These are phyloP conservation scores for Dendryphion nanum DNA, from an alignment of 2,329 filamentous ascomycete species.

Conservation along the genomic window DNA sequence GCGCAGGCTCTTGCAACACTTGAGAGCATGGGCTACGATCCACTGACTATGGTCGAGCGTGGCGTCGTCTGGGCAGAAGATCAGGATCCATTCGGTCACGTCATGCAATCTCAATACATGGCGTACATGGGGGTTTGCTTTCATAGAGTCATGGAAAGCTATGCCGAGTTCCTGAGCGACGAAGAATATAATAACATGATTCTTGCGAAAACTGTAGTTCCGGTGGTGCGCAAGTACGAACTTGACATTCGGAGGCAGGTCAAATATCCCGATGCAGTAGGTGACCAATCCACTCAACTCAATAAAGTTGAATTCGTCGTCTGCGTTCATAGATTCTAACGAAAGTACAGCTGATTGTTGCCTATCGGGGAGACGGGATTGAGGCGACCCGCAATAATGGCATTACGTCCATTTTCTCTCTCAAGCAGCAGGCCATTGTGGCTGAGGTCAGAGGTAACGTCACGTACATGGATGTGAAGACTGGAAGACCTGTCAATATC, in stretches of 20 bases:
- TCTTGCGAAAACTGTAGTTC: constrained; percentile 8
- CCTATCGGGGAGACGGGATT: constrained; percentile 10
- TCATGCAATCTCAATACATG: constrained; percentile 16
- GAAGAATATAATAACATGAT: constrained; percentile 16
- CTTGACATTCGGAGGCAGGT: constrained; percentile 14
- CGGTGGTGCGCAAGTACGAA: constrained; percentile 12
- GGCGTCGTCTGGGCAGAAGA: constrained; percentile 18
- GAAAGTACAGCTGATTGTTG: constrained; percentile 16
- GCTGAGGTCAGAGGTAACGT: constrained; percentile 12
- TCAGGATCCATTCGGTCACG: constrained; percentile 19
- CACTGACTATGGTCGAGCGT: constrained; percentile 17
- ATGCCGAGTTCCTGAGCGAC: constrained; percentile 12
- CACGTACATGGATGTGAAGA: constrained; percentile 15
- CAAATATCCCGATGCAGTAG: constrained; percentile 17
- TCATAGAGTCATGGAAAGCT: constrained; percentile 16
- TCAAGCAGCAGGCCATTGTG: constrained; percentile 17
- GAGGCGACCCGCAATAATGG: constrained; percentile 12
- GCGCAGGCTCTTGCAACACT: constrained; percentile 10
- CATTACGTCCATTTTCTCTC: constrained; percentile 14
- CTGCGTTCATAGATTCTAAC: background rate
- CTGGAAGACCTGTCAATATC: constrained; percentile 12
- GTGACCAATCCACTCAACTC: constrained; percentile 2
- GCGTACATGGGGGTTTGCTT: constrained; percentile 11
- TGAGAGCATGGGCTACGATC: constrained; percentile 16
- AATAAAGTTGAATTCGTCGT: background rate